Evolutionary conservation across 2,329 filamentous ascomycete genomes (phyloP), one percentile per base, ranked within the genome.

Genomic region (Capronia coronata): DNA sequence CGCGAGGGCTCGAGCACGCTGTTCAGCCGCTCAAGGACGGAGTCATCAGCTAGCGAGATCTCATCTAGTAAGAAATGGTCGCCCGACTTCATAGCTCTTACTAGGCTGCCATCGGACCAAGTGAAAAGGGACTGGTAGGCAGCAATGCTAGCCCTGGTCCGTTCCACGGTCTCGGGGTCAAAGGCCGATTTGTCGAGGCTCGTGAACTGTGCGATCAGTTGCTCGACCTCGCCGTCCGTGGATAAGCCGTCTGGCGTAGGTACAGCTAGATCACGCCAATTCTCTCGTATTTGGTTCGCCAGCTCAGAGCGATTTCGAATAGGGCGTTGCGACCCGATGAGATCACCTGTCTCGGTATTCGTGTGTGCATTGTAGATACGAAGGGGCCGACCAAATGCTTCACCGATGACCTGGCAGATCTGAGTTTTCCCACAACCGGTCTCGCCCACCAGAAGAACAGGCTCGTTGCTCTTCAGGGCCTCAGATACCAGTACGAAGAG

Each of bases 341-440:
- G 75, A 67, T 99, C 93, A 13, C 93, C 91, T 0, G 94, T 97
- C 66, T 99, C 94, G 0, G 93, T 90, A 58, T 98, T 99, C 60
- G 97, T 91, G 67, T 99, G 94, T 2, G 94, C 93, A 64, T 98
- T 99, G 62, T 98, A 84, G 59, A 91, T 93, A 59, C 90, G 83
- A 32, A 99, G 72, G 55, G 86, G 74, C 61, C 84, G 88, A 13
- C 75, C 73, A 55, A 87, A 77, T 2, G 87, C 84, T 62, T 94
- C 85, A 2, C 93, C 89, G 46, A 97, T 77, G 64, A 95, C 78
- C 65, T 99, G 93, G 59, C 88, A 94, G 5, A 98, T 86, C 1
- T 91, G 96, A 0, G 93, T 99, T 71, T 99, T 99, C 53, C 94
- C 93, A 63, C 91, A 97, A 4, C 93, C 93, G 14, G 93, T 99